A percentile compares a stretch with the other conserved stretches of the same genome.
phyloP scores from a whole-genome alignment of 345 rosid species.

The Erodium maritimum region DNA sequence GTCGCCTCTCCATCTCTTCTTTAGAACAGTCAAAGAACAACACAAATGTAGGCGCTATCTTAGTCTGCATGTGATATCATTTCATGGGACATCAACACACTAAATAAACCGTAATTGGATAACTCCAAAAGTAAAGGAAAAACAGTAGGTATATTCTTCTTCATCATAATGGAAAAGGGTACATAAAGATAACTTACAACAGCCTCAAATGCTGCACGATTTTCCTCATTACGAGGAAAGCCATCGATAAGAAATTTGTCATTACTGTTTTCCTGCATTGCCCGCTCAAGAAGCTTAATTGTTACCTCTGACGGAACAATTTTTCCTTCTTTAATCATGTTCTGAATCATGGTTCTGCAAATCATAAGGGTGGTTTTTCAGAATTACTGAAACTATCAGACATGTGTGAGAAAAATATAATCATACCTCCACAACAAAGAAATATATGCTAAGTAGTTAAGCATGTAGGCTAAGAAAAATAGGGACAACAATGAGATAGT shows the following conservation, averaged over 20 bases:
- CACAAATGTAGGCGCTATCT: constrained; percentile 48
- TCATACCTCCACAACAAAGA: too few species aligned
- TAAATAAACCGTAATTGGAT: background rate
- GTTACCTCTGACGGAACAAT: constrained; percentile 87
- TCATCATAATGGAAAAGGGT: background rate
- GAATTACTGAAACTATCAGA: background rate
- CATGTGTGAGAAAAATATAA: too few species aligned
- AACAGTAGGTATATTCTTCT: background rate
- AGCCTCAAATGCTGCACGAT: constrained; percentile 53
- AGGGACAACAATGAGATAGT: too few species aligned
- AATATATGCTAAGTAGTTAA: too few species aligned
- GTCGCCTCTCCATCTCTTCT: constrained; percentile 54
- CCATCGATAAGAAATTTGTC: constrained; percentile 72
- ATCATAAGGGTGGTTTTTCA: constrained; percentile 2
- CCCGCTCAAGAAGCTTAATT: constrained; percentile 62
- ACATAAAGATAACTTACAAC: constrained; percentile 31
- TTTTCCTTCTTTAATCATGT: constrained; percentile 58
- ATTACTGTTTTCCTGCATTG: constrained; percentile 44
- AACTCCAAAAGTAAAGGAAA: background rate
- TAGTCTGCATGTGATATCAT: constrained; percentile 27
- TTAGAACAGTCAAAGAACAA: constrained; percentile 50
- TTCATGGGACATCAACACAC: background rate
- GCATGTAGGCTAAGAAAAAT: too few species aligned
- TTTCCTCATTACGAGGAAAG: constrained; percentile 80
- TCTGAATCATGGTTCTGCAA: constrained; percentile 52